Evolutionary conservation across 352 stramenopile genomes (phyloP).

Genomic region (Lagenidium giganteum): DNA sequence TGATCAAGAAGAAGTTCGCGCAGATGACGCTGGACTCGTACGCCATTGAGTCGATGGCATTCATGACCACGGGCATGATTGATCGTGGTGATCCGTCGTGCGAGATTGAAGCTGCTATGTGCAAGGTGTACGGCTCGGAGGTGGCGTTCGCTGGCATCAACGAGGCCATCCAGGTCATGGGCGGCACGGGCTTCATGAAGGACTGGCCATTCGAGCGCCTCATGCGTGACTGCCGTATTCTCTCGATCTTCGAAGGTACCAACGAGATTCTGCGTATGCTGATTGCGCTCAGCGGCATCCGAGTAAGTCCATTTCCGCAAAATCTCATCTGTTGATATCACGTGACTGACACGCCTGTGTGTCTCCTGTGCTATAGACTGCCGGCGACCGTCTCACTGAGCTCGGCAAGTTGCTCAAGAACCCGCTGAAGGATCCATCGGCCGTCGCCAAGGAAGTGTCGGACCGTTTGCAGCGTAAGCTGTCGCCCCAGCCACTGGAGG

Average conservation of each 20-base stretch:
- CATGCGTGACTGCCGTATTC: slow-evolving; percentile 88
- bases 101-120: slow-evolving; percentile 86
- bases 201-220: slow-evolving; percentile 90
- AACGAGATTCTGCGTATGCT: slow-evolving; percentile 90
- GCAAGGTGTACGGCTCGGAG: slow-evolving; percentile 87
- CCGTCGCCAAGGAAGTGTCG: slow-evolving; percentile 64
- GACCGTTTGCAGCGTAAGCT: slow-evolving; percentile 82
- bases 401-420: slow-evolving; percentile 81
- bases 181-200: slow-evolving; percentile 88
- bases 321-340: not conserved
- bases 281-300: slow-evolving; percentile 85
- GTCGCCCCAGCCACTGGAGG: slow-evolving; percentile 55
- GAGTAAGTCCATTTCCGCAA: slow-evolving; percentile 28
- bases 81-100: slow-evolving; percentile 80
- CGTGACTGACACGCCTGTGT: not conserved
- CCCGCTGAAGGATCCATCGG: slow-evolving; percentile 69
- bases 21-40: slow-evolving; percentile 77
- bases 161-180: slow-evolving; percentile 87
- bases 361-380: slow-evolving; percentile 32
- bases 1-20: slow-evolving; percentile 89
- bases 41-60: slow-evolving; percentile 87
- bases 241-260: slow-evolving; percentile 91
- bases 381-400: slow-evolving; percentile 69
- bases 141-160: slow-evolving; percentile 81
- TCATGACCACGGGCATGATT: slow-evolving; percentile 88